phyloP scores from a whole-genome alignment of 495 filamentous ascomycete species.

The Geopyxis carbonaria region DNA sequence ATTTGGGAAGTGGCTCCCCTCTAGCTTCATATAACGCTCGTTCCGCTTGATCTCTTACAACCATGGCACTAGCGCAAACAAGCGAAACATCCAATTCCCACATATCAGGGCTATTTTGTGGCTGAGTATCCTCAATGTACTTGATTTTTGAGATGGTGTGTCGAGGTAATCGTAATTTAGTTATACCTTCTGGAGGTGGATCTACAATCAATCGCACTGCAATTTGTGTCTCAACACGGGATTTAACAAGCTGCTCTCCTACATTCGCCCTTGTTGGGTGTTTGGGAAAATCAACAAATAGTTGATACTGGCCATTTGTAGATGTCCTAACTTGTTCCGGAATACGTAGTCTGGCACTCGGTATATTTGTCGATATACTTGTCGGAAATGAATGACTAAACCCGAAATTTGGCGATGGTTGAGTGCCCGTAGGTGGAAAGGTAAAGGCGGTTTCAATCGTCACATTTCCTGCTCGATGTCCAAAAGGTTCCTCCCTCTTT shows the following conservation, averaged over 20 bases:
- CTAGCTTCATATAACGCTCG: constrained; percentile 52
- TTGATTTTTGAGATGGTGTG: constrained; percentile 87
- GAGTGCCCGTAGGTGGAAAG: too few relatives aligned
- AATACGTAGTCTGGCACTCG: too few relatives aligned
- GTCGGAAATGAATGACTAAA: too few relatives aligned
- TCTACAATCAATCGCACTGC: constrained; percentile 58
- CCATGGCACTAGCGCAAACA: constrained; percentile 90
- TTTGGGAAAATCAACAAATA: constrained; percentile 5
- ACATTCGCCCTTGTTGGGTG: neutral
- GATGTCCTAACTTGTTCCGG: too few relatives aligned
- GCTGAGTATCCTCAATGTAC: constrained; percentile 47
- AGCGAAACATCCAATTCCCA: constrained; percentile 65
- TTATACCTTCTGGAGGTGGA: constrained; percentile 53
- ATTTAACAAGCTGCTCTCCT: constrained; percentile 38
- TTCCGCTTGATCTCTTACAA: constrained; percentile 41
- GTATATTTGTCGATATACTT: too few relatives aligned
- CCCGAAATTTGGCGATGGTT: neutral
- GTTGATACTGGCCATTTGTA: neutral
- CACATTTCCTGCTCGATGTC: neutral
- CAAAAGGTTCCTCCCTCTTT: constrained; percentile 4
- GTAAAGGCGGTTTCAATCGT: too few relatives aligned
- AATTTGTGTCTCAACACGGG: constrained; percentile 89
- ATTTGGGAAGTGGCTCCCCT: constrained; percentile 25
- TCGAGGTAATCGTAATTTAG: constrained; percentile 65
- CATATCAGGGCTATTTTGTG: constrained; percentile 43